Base-by-base conservation (phyloP, 176 grass and related monocot genomes). In the Zoysia japonica region DNA sequence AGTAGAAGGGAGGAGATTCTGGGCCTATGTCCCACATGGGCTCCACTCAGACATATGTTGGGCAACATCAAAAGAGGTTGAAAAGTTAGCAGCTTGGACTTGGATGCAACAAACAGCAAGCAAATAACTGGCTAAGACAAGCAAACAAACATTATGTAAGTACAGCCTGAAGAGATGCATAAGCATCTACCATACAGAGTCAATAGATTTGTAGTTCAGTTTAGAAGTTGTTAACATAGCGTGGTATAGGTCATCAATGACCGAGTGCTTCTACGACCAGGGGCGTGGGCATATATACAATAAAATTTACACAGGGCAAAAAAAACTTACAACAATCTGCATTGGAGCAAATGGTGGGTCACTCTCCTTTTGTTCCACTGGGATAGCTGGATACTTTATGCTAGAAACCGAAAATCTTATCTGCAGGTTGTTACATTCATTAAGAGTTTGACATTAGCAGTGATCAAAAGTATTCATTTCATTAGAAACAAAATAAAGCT, bases 321-420 rank as follows among this genome's bases (percentile, higher is more conserved):
- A 35, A 54, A 61, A 38, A 40, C 87, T 70, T 83, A 98, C 96
- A 82, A 80, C 85, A 60, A 98, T 93, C 69, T 93, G 83, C 96
- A 98, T 94, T 52, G 96, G 91, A 77, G 89, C 78, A 83, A 98
- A 98, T 76, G 92, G 88, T 60, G 78, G 80, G 38, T 87, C 86
- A 76, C 89, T 63, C 68, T 88, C 90, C 72, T 93, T 88, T 81
- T 98, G 96, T 72, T 93, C 96, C 47, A 90, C 56, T 62, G 96
- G 96, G 74, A 93, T 89, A 72, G 90, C 76, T 12, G 88, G 96
- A 63, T 92, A 98, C 60, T 89, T 98, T 84, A 87, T 85, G 65
- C 80, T 92, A 74, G 92, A 87, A 72, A 94, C 90, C 73, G 89
- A 70, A 71, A 98, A 87, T 62, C 90, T 78, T 84, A 98, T 92